Evolutionary conservation across 192 early-diverging fungal genomes (phyloP), one percentile per base, ranked within the genome.

Genomic region (Coemansia sp.): DNA sequence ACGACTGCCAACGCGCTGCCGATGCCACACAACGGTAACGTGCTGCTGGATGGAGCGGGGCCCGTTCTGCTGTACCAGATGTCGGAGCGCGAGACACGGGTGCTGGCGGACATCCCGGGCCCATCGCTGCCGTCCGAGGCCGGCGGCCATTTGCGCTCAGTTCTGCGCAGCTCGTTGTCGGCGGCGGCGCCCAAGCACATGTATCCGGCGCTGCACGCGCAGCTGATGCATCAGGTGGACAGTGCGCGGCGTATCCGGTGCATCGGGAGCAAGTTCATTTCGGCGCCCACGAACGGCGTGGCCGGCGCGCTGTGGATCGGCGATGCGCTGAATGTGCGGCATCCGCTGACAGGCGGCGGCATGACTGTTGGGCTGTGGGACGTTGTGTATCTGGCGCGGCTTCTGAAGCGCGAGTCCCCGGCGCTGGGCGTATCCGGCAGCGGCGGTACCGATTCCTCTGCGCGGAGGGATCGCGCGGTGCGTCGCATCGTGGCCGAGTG

Each of bases 321-420:
- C 52, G 97, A 99, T 84, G 94, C 97, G 3, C 89, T 94, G 78
- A 99, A 99, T 70, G 95, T 98, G 85, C 87, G 96, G 40, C 95
- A 98, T 65, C 95, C 95, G 16, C 82, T 99, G 60, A 98, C 95
- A 0, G 96, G 96, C 49, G 95, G 88, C 78, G 97, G 97, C 22
- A 99, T 99, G 97, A 97, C 97, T 0, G 91, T 99, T 0, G 97
- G 89, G 1, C 85, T 98, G 45, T 95, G 92, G 85, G 97, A 99
- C 76, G 90, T 94, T 5, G 91, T 95, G 1, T 84, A 88, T 37
- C 55, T 97, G 36, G 61, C 83, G 9, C 84, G 92, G 5, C 69
- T 91, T n/a, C 76, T 76, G 47, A 52, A 52, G 18, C 49, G 21
- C 7, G 8, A 56, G 51, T 11, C 18, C 8, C 49, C 5, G 7